Conservation (phyloP, 495 filamentous ascomycete species). For the Umbilicaria muhlenbergii region DNA sequence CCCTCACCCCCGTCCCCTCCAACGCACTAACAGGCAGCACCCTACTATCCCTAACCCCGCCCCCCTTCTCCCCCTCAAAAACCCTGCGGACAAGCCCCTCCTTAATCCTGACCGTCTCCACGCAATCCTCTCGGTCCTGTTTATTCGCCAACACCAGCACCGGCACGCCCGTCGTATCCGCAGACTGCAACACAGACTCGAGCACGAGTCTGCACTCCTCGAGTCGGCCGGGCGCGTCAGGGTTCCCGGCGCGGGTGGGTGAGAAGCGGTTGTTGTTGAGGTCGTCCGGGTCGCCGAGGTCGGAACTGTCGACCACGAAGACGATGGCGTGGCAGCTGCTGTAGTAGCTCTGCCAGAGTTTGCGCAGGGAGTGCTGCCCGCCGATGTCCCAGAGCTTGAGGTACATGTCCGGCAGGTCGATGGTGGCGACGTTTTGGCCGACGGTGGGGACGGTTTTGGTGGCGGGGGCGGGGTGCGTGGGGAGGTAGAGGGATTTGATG, state of each 20-base stretch:
- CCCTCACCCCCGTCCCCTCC: constrained; percentile 77
- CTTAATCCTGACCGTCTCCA: constrained; percentile 94
- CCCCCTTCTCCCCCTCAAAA: constrained; percentile 83
- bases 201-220: constrained; percentile 82
- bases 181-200: constrained; percentile 67
- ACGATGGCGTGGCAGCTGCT: constrained; percentile 87
- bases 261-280: constrained; percentile 17
- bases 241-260: not conserved
- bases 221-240: constrained; percentile 37
- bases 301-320: constrained; percentile 88
- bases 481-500: constrained; percentile 70
- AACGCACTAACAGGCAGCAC: constrained; percentile 86
- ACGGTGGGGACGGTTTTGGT: constrained; percentile 85
- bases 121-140: constrained; percentile 92
- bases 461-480: constrained; percentile 34
- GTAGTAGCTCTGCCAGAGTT: constrained; percentile 95
- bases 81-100: constrained; percentile 87
- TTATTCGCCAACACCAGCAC: constrained; percentile 92
- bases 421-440: constrained; percentile 88
- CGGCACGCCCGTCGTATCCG: constrained; percentile 78
- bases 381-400: constrained; percentile 98
- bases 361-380: constrained; percentile 74
- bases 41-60: constrained; percentile 69
- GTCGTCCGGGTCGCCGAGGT: constrained; percentile 65
- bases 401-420: constrained; percentile 80